Evolutionary conservation across 225 moss, liverwort and hornwort species (phyloP), one percentile per base, ranked within the genome.

Genomic region (Bryum argenteum): DNA sequence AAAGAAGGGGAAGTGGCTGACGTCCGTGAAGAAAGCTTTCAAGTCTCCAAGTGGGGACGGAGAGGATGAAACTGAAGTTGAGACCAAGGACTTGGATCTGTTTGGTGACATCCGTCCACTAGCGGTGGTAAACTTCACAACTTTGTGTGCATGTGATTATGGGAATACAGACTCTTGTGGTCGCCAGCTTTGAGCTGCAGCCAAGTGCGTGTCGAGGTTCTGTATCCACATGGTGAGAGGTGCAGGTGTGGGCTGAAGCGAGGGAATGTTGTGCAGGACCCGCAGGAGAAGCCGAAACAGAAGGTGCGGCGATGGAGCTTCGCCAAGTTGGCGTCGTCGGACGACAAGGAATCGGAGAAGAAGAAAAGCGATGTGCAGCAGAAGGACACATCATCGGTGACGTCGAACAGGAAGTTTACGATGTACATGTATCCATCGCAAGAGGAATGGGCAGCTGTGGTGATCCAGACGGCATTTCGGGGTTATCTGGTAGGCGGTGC

Each of bases 381-480:
- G n/a, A 80, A 77, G 7, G 82, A 81, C 23, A 54, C 71, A 50
- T 33, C 33, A 6, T 68, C 68, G 21, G 74, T 68, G 41, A 47
- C 65, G 74, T 82, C 81, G 47, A 75, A 77, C 77, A 79, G 79
- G 75, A 81, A 81, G 63, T 81, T 65, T 55, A 26, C 79, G 1
- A 78, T 81, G 81, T 89, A 81, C 69, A 83, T 86, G 83, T 86
- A 89, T 58, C 79, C 83, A 20, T 83, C 83, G 42, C 83, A 86
- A 67, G 94, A 94, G 77, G 98, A 98, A 62, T 94, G 98, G 98
- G 98, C 92, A 2, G 92, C 98, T 13, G 91, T 88, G 61, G 80
- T 89, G 64, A 98, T 98, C 16, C 98, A 98, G 75, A 98, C 98
- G 20, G 91, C 94, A 5, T 93, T 98, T 71, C 98, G 98, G 22